Evolutionary conservation across 768 basidiomycete species (phyloP), one percentile per base, ranked within the genome.

Genomic region (Psilocybe tampanensis): DNA sequence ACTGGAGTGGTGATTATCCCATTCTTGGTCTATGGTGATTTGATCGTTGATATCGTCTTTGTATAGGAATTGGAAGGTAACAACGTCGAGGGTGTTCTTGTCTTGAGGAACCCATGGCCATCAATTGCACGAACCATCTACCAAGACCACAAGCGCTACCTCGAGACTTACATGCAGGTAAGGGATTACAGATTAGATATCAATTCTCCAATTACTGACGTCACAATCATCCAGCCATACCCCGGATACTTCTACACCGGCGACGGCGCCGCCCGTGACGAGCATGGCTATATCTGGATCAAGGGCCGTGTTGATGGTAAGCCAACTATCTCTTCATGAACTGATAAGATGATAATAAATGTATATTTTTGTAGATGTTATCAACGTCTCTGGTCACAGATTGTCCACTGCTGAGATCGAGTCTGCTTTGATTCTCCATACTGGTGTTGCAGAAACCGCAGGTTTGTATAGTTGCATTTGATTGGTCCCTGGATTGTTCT

Each of bases 271-370:
- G 89, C 90, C 13, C 85, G 96, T 19, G 97, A 98, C 68, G 86
- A 89, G 62, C 87, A 98, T 64, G 97, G 96, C 1, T 98, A 99
- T 76, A 91, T 96, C 70, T 98, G 97, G 96, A 98, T 99, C 74
- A 94, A 94, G 73, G 97, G 96, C 50, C 86, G 97, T 63, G 85
- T 98, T 48, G 97, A 99, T 72, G 95, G 90, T 80, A 62, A 74
- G 81, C 29, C 29, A 29, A 29, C 29, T 62, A 4, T 47, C 42
- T 21, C 58, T 54, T 55, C 36, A 48, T 19, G 32, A 39, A 41
- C n/a, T 47, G 39, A 43, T 24, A 21, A 7, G 17, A 17, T 18
- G 24, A 22, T n/a, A 39, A 41, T 32, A 47, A 26, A 15, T 17
- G 44, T 36, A 24, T 42, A 29, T 54, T 15, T 59, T 7, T 21